Base-by-base conservation (phyloP, 192 early-diverging fungal genomes). In the Spizellomyces sp. region DNA sequence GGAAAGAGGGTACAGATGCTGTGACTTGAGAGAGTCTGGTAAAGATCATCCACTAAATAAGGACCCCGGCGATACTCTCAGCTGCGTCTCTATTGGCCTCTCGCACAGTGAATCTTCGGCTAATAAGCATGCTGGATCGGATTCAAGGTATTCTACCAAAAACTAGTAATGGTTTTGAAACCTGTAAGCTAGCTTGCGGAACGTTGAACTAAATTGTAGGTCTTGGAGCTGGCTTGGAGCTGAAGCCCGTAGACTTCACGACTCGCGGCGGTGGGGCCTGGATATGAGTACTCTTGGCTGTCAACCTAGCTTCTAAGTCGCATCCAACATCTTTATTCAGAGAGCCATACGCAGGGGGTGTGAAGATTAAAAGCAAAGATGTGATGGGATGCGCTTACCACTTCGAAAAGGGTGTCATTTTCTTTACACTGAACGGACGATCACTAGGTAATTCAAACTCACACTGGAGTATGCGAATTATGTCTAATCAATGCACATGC, bases 321-420 rank as follows among this genome's bases (percentile, higher is more conserved):
- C 27, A 36, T 2, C 3, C 3, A 36, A 36, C 27, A 3, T 36
- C 27, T 36, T 36, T 36, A 3, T 3, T 36, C 27, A 36, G 27
- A 36, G 27, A 36, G 1, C 27, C 27, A 36, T 36, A 54, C 50
- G 12, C 17, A 54, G 50, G 1, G 50, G 17, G 50, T 54, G 50
- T 54, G 12, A 54, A n/a, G 50, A 19, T 12, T 12, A 54, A n/a
- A 19, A 54, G 12, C 50, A 54, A 27, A n/a, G 21, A 65, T 47
- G 64, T 65, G 46, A 41, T 65, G n/a, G 64, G 64, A n/a, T 65
- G 64, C 46, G 64, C 46, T 7, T 65, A 65, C 64, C 19, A 48
- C 19, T 45, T 50, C 19, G 64, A 65, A 46, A 65, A 65, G 27
- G 64, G 64, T 12, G 43, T 19, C 12, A 50, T 65, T 17, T 65